Percentiles rank a stretch among this genome's conserved stretches.
Evolutionary conservation across 1,284 basidiomycete genomes (phyloP).

Genomic region (Ceratobasidium sp.): DNA sequence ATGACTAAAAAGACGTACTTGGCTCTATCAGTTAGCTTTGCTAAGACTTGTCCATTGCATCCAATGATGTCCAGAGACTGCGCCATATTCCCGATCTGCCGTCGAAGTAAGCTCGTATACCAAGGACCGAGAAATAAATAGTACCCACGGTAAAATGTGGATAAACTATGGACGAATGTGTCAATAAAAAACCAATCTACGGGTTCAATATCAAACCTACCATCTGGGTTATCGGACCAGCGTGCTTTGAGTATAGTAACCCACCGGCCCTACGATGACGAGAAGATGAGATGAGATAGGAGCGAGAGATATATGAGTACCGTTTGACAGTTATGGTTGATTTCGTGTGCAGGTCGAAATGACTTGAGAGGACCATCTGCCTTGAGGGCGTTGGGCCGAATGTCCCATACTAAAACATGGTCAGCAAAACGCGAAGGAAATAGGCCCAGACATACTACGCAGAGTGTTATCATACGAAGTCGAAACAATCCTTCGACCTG

Average conservation of each 20-base stretch:
- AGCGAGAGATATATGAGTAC: constrained; percentile 54
- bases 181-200: neutral
- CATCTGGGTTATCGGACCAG: constrained; percentile 78
- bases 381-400: constrained; percentile 40
- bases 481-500: constrained; percentile 77
- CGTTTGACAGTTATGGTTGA: constrained; percentile 80
- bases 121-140: neutral
- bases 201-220: constrained; percentile 9
- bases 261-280: constrained; percentile 71
- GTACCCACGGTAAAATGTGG: constrained; percentile 78
- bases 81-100: constrained; percentile 77
- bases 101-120: neutral
- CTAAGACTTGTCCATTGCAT: constrained; percentile 75
- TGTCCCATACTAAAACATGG: constrained; percentile 67
- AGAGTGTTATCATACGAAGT: constrained; percentile 82
- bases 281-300: neutral
- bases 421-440: neutral
- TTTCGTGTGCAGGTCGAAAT: constrained; percentile 58
- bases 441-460: constrained; percentile 62
- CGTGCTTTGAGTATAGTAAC: constrained; percentile 76
- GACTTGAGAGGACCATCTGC: constrained; percentile 63
- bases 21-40: constrained; percentile 65
- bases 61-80: constrained; percentile 78
- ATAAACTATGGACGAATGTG: constrained; percentile 55
- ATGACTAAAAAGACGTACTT: constrained; percentile 56